phyloP scores from a whole-genome alignment of 2,329 filamentous ascomycete species.

The Colletotrichum agaves region DNA sequence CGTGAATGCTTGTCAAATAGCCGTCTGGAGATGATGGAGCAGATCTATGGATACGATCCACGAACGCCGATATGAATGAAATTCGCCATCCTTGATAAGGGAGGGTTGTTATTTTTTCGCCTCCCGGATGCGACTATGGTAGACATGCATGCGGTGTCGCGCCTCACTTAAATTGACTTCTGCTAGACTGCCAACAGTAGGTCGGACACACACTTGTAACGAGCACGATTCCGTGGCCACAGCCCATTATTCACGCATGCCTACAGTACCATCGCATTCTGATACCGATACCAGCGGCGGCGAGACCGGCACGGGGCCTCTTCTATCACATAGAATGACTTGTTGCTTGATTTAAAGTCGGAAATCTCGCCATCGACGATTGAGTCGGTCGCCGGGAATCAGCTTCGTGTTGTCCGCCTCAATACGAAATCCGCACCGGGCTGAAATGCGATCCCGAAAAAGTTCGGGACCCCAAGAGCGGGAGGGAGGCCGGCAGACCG shows the following conservation, averaged over 20 bases:
- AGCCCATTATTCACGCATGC: conserved; percentile 1
- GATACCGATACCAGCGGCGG: conserved; percentile 23
- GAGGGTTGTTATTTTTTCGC: neutral
- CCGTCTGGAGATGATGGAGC: conserved; percentile 30
- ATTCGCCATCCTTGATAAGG: conserved; percentile 32
- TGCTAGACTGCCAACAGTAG: neutral
- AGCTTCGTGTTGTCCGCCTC: neutral
- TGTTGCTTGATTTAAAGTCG: neutral
- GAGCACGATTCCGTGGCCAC: conserved; percentile 16
- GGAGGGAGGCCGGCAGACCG: conserved; percentile 34
- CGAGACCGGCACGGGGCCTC: conserved; percentile 12
- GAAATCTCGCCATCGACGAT: neutral
- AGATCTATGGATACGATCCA: conserved; percentile 31
- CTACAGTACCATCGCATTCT: conserved; percentile 11
- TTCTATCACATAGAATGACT: conserved; percentile 12
- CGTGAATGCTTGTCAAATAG: conserved; percentile 3
- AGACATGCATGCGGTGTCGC: conserved; percentile 6
- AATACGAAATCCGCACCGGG: neutral
- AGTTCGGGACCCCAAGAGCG: conserved; percentile 27
- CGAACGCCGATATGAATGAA: conserved; percentile 31
- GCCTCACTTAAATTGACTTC: conserved; percentile 16
- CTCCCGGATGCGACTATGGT: conserved; percentile 4
- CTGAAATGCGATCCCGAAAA: conserved; percentile 19
- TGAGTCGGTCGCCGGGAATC: neutral
- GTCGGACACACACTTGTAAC: conserved; percentile 5